phyloP scores from a whole-genome alignment of 352 stramenopile species.

The Thalassiosira gravida region DNA sequence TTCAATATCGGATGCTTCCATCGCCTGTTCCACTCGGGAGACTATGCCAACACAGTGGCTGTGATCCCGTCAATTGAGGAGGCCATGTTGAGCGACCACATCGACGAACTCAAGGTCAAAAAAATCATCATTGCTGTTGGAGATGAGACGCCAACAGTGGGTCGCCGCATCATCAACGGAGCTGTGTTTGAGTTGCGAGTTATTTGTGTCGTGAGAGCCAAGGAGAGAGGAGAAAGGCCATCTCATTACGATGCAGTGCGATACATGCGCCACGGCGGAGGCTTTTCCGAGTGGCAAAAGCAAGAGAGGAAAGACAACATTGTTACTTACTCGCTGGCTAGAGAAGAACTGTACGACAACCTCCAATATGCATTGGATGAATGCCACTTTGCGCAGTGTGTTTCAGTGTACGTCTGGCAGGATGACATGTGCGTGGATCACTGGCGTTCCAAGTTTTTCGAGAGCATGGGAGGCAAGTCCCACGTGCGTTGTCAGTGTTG shows the following conservation, averaged over 20 bases:
- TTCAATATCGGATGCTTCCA: background rate
- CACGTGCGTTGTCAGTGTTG: conserved; percentile 18
- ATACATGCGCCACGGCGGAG: conserved; percentile 19
- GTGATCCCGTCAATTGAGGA: conserved; percentile 4
- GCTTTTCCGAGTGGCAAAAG: conserved; percentile 3
- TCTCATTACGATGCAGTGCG: conserved; percentile 11
- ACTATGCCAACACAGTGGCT: conserved; percentile 4
- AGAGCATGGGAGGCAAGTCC: conserved; percentile 6
- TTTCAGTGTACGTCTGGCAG: conserved; percentile 12
- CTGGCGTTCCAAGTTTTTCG: conserved; percentile 10
- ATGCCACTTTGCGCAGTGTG: conserved; percentile 6
- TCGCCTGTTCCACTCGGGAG: background rate
- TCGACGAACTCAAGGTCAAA: background rate
- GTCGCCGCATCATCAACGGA: background rate
- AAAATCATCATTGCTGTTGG: conserved; percentile 7
- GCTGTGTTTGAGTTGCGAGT: background rate
- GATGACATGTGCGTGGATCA: conserved; percentile 2
- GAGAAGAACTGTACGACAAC: background rate
- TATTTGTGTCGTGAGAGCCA: background rate
- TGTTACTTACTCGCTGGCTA: background rate
- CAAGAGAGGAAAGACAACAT: conserved; percentile 8
- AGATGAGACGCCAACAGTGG: background rate
- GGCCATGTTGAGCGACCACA: background rate
- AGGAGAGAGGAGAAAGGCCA: background rate
- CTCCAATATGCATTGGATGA: background rate